Conservation (phyloP, 2,329 filamentous ascomycete species). For the Metarhizium guizhouense region DNA sequence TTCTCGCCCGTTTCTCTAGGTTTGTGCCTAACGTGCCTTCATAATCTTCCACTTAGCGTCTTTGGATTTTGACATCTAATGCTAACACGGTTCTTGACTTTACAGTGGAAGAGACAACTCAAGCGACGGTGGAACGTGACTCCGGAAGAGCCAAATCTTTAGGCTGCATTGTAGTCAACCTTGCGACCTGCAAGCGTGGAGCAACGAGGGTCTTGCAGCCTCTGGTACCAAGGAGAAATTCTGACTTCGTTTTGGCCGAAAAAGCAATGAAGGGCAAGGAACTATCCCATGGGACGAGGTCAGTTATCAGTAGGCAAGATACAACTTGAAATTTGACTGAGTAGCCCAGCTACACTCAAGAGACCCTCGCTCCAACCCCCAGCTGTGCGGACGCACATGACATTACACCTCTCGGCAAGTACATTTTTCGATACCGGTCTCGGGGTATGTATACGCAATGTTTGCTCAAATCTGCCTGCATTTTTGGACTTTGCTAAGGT, state of each 20-base stretch:
- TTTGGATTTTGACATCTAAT: neutral
- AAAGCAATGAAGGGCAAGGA: slow-evolving; percentile 18
- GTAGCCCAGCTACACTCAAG: neutral
- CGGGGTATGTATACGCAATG: slow-evolving; percentile 6
- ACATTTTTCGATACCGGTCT: slow-evolving; percentile 16
- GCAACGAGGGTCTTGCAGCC: neutral
- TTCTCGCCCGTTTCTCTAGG: slow-evolving; percentile 10
- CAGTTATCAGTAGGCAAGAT: neutral
- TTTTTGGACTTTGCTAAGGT: neutral
- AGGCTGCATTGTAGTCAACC: slow-evolving; percentile 9
- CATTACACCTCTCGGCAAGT: neutral
- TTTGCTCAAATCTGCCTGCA: too few species aligned
- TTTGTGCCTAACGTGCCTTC: neutral
- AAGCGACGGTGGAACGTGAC: neutral
- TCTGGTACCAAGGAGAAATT: neutral
- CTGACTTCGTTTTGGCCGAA: slow-evolving; percentile 8
- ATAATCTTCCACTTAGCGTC: neutral
- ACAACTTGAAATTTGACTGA: neutral
- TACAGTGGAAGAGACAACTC: slow-evolving; percentile 7
- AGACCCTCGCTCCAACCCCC: neutral
- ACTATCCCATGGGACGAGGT: slow-evolving; percentile 16
- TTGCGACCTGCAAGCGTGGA: neutral
- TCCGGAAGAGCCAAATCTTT: slow-evolving; percentile 2
- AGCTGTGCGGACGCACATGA: neutral
- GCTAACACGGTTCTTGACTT: neutral